These are phyloP conservation scores for Microbotryum scabiosae DNA, from an alignment of 1,284 basidiomycete species.

Conservation along the genomic window DNA sequence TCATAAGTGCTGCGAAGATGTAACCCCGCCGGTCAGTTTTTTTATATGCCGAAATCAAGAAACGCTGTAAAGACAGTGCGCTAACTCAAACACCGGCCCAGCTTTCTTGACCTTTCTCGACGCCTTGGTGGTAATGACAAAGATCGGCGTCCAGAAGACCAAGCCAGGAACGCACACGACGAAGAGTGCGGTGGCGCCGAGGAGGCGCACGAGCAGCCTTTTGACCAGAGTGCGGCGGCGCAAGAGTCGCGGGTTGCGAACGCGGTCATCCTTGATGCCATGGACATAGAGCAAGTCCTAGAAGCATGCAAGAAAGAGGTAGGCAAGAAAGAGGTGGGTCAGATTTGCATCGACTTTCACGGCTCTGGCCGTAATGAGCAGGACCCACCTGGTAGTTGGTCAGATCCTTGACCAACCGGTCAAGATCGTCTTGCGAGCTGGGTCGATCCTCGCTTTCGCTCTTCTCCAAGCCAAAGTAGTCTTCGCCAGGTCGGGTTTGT, in stretches of 20 bases:
- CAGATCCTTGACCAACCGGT: slow-evolving; percentile 51
- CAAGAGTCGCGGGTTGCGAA: slow-evolving; percentile 50
- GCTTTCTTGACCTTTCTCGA: slow-evolving; percentile 40
- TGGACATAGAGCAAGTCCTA: slow-evolving; percentile 51
- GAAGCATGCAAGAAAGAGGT: too few relatives aligned
- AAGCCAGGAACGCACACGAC: slow-evolving; percentile 68
- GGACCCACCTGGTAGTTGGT: slow-evolving; percentile 46
- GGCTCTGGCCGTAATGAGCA: neutral
- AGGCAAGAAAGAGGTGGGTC: slow-evolving; percentile 41
- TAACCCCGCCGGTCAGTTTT: neutral
- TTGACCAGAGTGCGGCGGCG: slow-evolving; percentile 51
- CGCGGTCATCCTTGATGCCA: slow-evolving; percentile 67
- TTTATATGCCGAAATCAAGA: neutral
- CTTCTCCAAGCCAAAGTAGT: slow-evolving; percentile 16
- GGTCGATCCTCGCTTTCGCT: neutral
- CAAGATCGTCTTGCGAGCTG: slow-evolving; percentile 30
- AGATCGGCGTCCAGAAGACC: slow-evolving; percentile 66
- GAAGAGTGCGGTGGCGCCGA: slow-evolving; percentile 58
- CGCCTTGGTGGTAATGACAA: slow-evolving; percentile 56
- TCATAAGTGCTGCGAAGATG: slow-evolving; percentile 22
- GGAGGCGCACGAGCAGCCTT: slow-evolving; percentile 56
- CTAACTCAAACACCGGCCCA: slow-evolving; percentile 30
- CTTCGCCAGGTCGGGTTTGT: slow-evolving; percentile 1
- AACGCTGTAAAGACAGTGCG: neutral
- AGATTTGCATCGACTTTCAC: neutral